These are phyloP conservation scores for Coniosporium apollinis DNA, from an alignment of 495 filamentous ascomycete species.

Conservation along the genomic window DNA sequence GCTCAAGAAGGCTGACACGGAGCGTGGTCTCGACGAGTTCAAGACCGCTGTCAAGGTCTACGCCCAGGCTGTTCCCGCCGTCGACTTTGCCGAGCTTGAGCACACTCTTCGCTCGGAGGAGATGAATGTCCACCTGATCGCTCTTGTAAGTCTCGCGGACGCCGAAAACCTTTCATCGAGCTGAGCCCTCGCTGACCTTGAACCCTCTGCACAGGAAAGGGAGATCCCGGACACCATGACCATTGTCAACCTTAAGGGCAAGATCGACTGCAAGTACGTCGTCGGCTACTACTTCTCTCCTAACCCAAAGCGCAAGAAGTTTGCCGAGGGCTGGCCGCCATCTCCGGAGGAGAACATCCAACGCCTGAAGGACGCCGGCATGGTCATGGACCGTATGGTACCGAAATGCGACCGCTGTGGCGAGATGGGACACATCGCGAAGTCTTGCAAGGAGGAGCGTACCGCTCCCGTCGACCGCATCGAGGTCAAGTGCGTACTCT, in stretches of 20 bases:
- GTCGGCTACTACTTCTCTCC: slow-evolving; percentile 49
- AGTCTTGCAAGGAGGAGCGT: slow-evolving; percentile 43
- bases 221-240: slow-evolving; percentile 43
- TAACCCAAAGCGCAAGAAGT: slow-evolving; percentile 46
- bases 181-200: neutral
- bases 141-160: slow-evolving; percentile 29
- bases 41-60: slow-evolving; percentile 53
- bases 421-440: slow-evolving; percentile 57
- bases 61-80: slow-evolving; percentile 49
- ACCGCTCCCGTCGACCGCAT: slow-evolving; percentile 30
- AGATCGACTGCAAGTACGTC: slow-evolving; percentile 54
- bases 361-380: slow-evolving; percentile 57
- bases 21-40: slow-evolving; percentile 55
- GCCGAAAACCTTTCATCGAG: neutral
- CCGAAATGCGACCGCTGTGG: slow-evolving; percentile 55
- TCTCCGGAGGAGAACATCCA: slow-evolving; percentile 50
- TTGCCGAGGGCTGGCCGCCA: slow-evolving; percentile 46
- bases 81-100: slow-evolving; percentile 58
- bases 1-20: slow-evolving; percentile 43
- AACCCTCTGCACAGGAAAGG: slow-evolving; percentile 29
- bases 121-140: slow-evolving; percentile 56
- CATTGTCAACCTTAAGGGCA: slow-evolving; percentile 72
- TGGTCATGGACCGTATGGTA: slow-evolving; percentile 46
- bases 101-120: slow-evolving; percentile 47
- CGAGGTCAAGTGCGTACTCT: slow-evolving; percentile 60